Conservation (phyloP, 2,329 filamentous ascomycete genomes). For the Xylariaceae sp. region DNA sequence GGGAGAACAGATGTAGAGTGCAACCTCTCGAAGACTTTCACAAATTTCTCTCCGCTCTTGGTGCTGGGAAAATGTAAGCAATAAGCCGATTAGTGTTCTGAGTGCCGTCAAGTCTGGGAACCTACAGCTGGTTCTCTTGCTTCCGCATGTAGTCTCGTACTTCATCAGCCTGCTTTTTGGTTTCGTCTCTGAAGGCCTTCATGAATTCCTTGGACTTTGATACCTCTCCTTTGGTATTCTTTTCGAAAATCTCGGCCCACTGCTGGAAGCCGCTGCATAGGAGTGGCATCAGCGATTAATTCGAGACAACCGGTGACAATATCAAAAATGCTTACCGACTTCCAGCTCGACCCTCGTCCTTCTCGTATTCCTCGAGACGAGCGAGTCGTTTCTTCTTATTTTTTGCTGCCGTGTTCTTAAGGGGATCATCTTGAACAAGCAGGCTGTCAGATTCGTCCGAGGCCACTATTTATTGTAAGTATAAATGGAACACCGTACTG, state of each 20-base stretch:
- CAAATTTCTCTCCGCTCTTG: constrained; percentile 11
- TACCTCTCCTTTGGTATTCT: constrained; percentile 32
- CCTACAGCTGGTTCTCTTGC: constrained; percentile 37
- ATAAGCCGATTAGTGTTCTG: background rate
- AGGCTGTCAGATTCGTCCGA: constrained; percentile 19
- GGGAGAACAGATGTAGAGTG: constrained; percentile 8
- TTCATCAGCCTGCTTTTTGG: constrained; percentile 25
- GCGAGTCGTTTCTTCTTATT: constrained; percentile 28
- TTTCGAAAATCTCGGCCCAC: constrained; percentile 34
- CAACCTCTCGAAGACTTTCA: constrained; percentile 19
- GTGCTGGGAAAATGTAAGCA: constrained; percentile 20
- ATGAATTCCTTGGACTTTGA: constrained; percentile 35
- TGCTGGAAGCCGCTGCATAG: constrained; percentile 29
- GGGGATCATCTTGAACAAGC: constrained; percentile 2
- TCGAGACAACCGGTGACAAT: too few relatives aligned
- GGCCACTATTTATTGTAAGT: constrained; percentile 5
- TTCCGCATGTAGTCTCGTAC: constrained; percentile 26
- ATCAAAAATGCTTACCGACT: constrained; percentile 24
- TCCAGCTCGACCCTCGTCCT: constrained; percentile 32
- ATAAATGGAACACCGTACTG: background rate
- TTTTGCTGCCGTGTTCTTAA: constrained; percentile 7
- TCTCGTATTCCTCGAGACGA: constrained; percentile 34
- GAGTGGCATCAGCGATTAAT: background rate
- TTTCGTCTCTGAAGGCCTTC: constrained; percentile 30
- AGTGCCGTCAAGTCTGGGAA: background rate